Percentiles rank a stretch among this genome's conserved stretches.
phyloP scores from a whole-genome alignment of 2,329 filamentous ascomycete species.

The Decorospora gaudefroyi region DNA sequence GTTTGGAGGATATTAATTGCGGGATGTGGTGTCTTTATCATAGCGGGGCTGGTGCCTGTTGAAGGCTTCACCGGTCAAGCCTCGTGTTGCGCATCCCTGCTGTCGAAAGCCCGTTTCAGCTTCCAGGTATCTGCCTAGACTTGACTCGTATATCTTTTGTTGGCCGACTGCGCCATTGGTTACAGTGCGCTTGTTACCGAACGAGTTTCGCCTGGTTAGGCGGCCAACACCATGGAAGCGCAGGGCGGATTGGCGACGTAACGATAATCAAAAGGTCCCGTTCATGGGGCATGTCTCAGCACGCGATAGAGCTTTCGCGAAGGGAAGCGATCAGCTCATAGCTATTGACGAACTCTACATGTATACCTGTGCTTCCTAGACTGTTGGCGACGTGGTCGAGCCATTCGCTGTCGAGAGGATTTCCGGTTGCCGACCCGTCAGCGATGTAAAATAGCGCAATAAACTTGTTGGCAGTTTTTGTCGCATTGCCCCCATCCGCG shows the following conservation, averaged over 20 bases:
- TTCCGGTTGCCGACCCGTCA: background rate
- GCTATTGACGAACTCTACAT: constrained; percentile 3
- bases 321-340: constrained; percentile 10
- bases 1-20: background rate
- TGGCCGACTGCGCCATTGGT: constrained; percentile 15
- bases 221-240: constrained; percentile 15
- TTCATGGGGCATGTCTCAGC: constrained; percentile 6
- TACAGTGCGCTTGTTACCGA: constrained; percentile 21
- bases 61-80: constrained; percentile 32
- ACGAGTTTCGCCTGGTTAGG: constrained; percentile 18
- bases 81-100: constrained; percentile 8
- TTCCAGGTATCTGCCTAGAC: constrained; percentile 11
- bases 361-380: background rate
- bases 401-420: background rate
- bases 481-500: background rate
- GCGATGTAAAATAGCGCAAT: constrained; percentile 3
- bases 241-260: too few species aligned
- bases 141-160: constrained; percentile 14
- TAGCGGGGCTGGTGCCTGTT: constrained; percentile 13
- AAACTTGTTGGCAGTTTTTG: constrained; percentile 4
- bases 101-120: background rate
- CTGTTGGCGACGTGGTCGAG: background rate
- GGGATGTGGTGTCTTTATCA: constrained; percentile 14
- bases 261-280: too few species aligned
- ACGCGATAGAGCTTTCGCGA: constrained; percentile 1